Evolutionary conservation across 371 early-diverging fungal genomes (phyloP), one percentile per base, ranked within the genome.

Genomic region (Chytridium lagenaria): DNA sequence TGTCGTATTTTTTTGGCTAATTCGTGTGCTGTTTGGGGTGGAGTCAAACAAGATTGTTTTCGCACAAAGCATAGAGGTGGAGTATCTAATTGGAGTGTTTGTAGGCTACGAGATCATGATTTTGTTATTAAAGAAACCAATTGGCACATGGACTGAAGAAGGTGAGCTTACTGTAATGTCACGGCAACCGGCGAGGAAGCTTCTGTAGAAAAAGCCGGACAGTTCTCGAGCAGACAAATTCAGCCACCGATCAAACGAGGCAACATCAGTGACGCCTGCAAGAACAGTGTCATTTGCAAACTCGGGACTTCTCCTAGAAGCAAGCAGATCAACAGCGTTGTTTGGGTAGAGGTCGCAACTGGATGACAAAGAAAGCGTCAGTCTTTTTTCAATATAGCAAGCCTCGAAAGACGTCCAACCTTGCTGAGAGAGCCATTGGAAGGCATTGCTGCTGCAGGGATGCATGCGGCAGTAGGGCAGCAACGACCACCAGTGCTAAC

Each of bases 151-250:
- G 23, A 34, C 2, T 12, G 30, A 7, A 22, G 36, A 28, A 34
- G 10, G 23, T 52, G 61, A 28, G 23, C 36, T 36, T 23, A 61
- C 61, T 7, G 7, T 61, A 26, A 61, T 36, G 61, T 15, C 31
- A 37, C 34, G 3, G 23, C 61, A 61, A 23, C 34, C 34, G 34
- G 7, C 36, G 12, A 61, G 12, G 23, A 61, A 61, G 34, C 61
- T 23, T 31, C 36, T 31, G 61, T 61, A 61, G 34, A 61, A 23
- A 26, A 61, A 61, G 7, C 61, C 61, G 15, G 61, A 33, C n/a
- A 61, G 10, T 15, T 31, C 10, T 7, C 12, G 3, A 5, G 36
- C 61, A 12, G 61, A 31, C 7, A 7, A 3, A 31, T 28, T 23
- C 10, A 61, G 16, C 61, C 61, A 61, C 10, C 19, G 7, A 26